Conservation (phyloP, 2,329 filamentous ascomycete genomes). For the Diaporthe citrichinensis region DNA sequence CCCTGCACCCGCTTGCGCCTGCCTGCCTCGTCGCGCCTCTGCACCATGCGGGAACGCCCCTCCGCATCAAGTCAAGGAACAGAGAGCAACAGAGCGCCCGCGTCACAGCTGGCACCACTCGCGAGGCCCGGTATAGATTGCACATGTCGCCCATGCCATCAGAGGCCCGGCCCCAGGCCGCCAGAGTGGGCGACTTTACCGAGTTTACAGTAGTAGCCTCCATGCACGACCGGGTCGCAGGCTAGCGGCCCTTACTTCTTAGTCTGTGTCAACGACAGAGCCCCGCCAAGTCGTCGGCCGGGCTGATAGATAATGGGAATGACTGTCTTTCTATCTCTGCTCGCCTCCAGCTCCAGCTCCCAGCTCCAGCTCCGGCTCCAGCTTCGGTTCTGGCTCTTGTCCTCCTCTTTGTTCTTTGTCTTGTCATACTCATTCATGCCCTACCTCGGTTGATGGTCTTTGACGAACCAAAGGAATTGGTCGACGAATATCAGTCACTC, state of each 20-base stretch:
- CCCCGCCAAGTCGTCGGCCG: constrained; percentile 28
- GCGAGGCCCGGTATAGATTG: constrained; percentile 17
- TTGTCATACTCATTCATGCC: not conserved
- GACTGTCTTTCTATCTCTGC: constrained; percentile 6
- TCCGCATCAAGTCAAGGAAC: not conserved
- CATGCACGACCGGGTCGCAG: constrained; percentile 14
- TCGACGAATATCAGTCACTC: not conserved
- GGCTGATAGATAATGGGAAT: constrained; percentile 7
- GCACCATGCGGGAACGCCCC: constrained; percentile 4
- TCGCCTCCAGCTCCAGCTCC: not conserved
- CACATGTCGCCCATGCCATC: constrained; percentile 3
- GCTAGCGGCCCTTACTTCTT: constrained; percentile 33
- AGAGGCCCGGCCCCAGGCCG: not conserved
- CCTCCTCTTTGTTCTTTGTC: constrained; percentile 5
- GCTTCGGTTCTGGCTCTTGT: not conserved
- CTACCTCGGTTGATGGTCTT: constrained; percentile 10
- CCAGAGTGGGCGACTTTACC: constrained; percentile 8
- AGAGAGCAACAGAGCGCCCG: not conserved
- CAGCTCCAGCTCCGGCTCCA: not conserved
- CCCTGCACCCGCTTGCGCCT: constrained; percentile 17
- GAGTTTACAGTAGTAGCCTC: constrained; percentile 23
- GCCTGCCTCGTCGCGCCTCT: constrained; percentile 8
- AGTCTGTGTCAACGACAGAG: constrained; percentile 18
- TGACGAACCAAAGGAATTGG: not conserved
- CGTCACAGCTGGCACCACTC: constrained; percentile 36